These are phyloP conservation scores for Ailanthus altissimus DNA, from an alignment of 345 rosid genomes.

Conservation along the genomic window DNA sequence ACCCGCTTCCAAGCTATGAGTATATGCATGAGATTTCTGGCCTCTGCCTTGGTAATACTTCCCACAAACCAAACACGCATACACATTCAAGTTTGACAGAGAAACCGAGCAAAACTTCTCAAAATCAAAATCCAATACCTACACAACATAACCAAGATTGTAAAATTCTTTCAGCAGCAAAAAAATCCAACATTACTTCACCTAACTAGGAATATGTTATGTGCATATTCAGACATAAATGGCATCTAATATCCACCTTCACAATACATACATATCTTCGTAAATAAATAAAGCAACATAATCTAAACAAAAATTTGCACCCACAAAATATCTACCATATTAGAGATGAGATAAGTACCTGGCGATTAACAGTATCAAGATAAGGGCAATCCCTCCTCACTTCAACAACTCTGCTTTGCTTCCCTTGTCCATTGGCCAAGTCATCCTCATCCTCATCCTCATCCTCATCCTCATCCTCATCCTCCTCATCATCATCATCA, in stretches of 20 bases:
- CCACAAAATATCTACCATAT: background rate
- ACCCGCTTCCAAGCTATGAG: conserved; percentile 96
- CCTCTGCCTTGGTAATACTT: conserved; percentile 98
- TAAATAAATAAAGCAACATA: background rate
- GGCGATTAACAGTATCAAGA: conserved; percentile 98
- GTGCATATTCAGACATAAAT: background rate
- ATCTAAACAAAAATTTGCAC: background rate
- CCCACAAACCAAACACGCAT: conserved; percentile 96
- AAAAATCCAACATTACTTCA: background rate
- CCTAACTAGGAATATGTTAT: background rate
- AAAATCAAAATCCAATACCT: conserved; percentile 97
- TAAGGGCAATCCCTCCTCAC: conserved; percentile 95
- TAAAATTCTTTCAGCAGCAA: background rate
- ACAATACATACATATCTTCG: background rate
- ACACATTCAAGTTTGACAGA: conserved; percentile 80
- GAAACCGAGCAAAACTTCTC: conserved; percentile 97
- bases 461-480: conserved; percentile 24
- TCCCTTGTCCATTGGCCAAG: conserved; percentile 38
- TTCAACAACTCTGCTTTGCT: conserved; percentile 56
- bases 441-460: conserved; percentile 42
- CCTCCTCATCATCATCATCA: conserved; percentile 24
- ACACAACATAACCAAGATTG: conserved; percentile 18
- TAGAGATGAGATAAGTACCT: conserved; percentile 43
- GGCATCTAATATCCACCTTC: background rate
- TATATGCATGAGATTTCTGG: conserved; percentile 91